Evolutionary conservation across 2,329 filamentous ascomycete genomes (phyloP).

Genomic region (Aspergillus latus): DNA sequence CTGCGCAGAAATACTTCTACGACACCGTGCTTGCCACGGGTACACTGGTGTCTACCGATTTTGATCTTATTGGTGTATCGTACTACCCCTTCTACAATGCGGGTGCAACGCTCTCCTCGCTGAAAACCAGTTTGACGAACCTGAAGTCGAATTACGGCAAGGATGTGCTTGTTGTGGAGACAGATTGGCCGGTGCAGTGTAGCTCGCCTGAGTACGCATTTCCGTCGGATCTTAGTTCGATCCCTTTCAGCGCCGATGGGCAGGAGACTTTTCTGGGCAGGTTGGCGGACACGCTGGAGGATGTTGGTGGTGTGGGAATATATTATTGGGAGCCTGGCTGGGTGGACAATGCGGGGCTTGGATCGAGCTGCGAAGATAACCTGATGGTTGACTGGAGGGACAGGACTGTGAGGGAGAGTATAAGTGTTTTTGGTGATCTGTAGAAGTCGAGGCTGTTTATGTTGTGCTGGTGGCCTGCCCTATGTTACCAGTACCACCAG

Average conservation of each 20-base stretch:
- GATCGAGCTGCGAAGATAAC: constrained; percentile 65
- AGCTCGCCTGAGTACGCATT: constrained; percentile 59
- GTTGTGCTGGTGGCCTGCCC: no score
- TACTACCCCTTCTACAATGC: constrained; percentile 72
- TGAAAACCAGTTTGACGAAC: constrained; percentile 57
- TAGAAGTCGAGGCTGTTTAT: constrained; percentile 21
- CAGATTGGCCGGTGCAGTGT: constrained; percentile 67
- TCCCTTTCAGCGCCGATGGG: constrained; percentile 63
- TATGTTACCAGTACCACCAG: no score
- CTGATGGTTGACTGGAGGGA: constrained; percentile 57
- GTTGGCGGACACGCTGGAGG: constrained; percentile 58
- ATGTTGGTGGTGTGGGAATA: constrained; percentile 58
- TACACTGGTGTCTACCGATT: constrained; percentile 55
- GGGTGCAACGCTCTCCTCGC: constrained; percentile 57
- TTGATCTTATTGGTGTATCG: constrained; percentile 70
- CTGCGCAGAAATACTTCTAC: constrained; percentile 66
- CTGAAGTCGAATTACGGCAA: constrained; percentile 65
- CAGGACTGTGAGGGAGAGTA: constrained; percentile 57
- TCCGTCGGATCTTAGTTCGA: constrained; percentile 58
- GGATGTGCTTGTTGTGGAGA: constrained; percentile 67
- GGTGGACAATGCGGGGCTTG: constrained; percentile 64
- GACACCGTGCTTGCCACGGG: constrained; percentile 55
- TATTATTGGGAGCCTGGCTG: constrained; percentile 76
- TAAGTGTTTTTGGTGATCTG: constrained; percentile 57
- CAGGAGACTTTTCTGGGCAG: constrained; percentile 63